Evolutionary conservation across 768 basidiomycete genomes (phyloP).

Genomic region (Suillus brevipes): DNA sequence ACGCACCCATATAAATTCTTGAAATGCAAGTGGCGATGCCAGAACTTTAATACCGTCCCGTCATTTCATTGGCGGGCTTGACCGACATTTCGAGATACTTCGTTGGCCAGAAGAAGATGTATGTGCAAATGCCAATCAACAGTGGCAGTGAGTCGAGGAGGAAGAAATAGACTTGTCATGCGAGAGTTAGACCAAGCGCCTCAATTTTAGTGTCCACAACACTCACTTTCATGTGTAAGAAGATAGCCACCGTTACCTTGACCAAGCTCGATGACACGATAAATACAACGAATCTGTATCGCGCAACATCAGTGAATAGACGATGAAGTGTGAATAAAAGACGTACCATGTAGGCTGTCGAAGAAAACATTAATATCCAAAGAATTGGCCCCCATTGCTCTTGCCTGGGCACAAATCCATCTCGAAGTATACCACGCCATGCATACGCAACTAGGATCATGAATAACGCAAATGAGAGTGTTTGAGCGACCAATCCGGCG

Average conservation of each 20-base stretch:
- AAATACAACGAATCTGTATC: slow-evolving; percentile 28
- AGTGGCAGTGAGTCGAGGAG: slow-evolving; percentile 31
- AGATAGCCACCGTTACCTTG: slow-evolving; percentile 24
- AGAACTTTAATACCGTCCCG: neutral
- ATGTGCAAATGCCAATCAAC: slow-evolving; percentile 24
- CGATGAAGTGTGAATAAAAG: neutral
- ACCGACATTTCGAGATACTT: slow-evolving; percentile 17
- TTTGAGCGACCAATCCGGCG: slow-evolving; percentile 26
- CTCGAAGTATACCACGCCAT: slow-evolving; percentile 16
- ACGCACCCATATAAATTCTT: neutral
- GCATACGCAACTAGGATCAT: slow-evolving; percentile 16
- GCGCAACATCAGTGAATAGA: neutral
- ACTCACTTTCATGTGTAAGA: slow-evolving; percentile 24
- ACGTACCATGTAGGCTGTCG: slow-evolving; percentile 28
- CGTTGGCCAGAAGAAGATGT: slow-evolving; percentile 30
- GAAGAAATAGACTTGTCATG: slow-evolving; percentile 28
- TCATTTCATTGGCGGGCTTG: slow-evolving; percentile 2
- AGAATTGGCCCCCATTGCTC: slow-evolving; percentile 24
- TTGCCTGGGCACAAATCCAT: slow-evolving; percentile 5
- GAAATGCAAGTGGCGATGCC: neutral
- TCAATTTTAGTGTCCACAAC: neutral
- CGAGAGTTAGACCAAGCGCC: neutral
- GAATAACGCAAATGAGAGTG: slow-evolving; percentile 26
- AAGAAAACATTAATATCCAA: slow-evolving; percentile 24
- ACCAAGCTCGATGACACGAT: slow-evolving; percentile 28